Percentiles rank a stretch among this genome's conserved stretches.
Conservation (phyloP, 1,284 basidiomycete species). For the Stereum hirsutum region DNA sequence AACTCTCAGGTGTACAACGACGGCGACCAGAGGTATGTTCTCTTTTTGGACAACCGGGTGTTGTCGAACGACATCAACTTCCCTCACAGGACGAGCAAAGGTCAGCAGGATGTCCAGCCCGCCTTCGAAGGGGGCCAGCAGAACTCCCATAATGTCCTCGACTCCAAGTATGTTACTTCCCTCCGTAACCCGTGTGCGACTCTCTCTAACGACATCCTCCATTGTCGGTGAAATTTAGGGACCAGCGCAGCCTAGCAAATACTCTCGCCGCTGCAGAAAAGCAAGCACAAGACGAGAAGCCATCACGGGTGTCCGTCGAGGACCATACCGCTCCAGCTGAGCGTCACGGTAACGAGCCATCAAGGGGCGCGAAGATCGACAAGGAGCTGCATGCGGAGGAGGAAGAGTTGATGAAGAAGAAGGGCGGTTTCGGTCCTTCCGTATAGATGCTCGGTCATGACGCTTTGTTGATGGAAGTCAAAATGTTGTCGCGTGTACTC, state of each 20-base stretch:
- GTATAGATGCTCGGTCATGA: too few relatives aligned
- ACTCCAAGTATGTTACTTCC: constrained; percentile 26
- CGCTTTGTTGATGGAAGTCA: too few relatives aligned
- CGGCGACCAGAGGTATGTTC: constrained; percentile 29
- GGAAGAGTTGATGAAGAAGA: constrained; percentile 34
- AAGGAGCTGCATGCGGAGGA: constrained; percentile 45
- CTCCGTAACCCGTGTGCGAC: not conserved
- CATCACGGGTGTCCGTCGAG: constrained; percentile 12
- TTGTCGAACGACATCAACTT: not conserved
- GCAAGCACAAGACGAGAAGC: constrained; percentile 16
- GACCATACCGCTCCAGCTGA: constrained; percentile 35
- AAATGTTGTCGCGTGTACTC: too few relatives aligned
- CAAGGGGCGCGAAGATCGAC: constrained; percentile 51
- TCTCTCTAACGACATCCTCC: not conserved
- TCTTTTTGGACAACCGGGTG: not conserved
- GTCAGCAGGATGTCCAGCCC: not conserved
- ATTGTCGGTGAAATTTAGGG: constrained; percentile 18
- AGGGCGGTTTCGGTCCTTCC: too few relatives aligned
- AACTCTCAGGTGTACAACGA: constrained; percentile 33
- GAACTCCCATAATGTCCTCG: constrained; percentile 26
- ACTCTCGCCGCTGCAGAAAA: constrained; percentile 25
- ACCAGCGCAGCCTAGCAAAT: constrained; percentile 30
- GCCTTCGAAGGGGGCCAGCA: constrained; percentile 21
- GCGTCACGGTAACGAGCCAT: constrained; percentile 50
- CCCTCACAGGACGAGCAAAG: constrained; percentile 4